Evolutionary conservation across 768 basidiomycete species (phyloP), one percentile per base, ranked within the genome.

Genomic region (Mycena chlorophos): DNA sequence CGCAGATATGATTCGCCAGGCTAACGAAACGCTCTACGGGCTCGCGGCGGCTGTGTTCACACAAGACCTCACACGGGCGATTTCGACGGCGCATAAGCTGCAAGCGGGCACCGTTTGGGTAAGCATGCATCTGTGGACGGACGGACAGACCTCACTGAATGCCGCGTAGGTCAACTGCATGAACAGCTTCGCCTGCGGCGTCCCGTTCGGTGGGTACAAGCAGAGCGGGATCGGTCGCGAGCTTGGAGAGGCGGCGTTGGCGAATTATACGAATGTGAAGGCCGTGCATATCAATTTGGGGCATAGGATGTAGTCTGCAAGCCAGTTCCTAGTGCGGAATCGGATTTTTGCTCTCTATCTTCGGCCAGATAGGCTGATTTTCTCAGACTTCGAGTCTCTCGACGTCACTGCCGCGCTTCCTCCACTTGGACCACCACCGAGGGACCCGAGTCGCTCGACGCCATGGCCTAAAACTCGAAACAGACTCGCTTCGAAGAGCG

Each of bases 51-150:
- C 75, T 26, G 75, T 84, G 30, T 83, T 81, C 72, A 75, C 81
- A 28, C 60, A 69, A 52, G 68, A 82, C 66, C 69, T 80, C 61
- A 65, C 69, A 40, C 66, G 76, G 28, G 81, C 80, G 3, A 66
- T 81, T 50, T 61, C 66, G 67, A 49, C 49, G 6, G 81, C 87
- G 20, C 79, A 86, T 65, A 68, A 65, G 52, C 71, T 93, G 53
- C 78, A 86, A 61, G 85, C 87, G 2, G 89, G 89, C 19, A 88
- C 85, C 5, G 76, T 74, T 5, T 88, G 82, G 78, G 72, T 85
- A 31, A 48, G 70, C 17, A 8, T 34, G 8, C 31, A 8, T 34
- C 17, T 17, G 8, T 34, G 31, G 17, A 34, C 31, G 17, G 22
- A 13, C 13, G 14, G 25, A 20, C 2, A 8, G 20, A 19, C 23